Conservation (phyloP, 148 eudicot species). For the Silene latifolia region DNA sequence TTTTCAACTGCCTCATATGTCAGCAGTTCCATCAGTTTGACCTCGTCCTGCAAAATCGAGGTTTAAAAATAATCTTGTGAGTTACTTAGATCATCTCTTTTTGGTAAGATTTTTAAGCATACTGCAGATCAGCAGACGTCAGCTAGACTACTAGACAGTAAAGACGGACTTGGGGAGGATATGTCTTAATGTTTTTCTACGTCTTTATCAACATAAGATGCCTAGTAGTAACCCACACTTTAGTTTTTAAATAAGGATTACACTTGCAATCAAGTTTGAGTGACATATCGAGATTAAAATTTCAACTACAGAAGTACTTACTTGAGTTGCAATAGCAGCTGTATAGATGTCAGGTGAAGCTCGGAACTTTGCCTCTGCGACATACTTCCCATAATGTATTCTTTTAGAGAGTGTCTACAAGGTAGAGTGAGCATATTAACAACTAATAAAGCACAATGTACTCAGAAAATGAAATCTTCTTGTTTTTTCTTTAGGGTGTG, state of each 20-base stretch:
- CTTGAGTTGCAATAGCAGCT: conserved; percentile 73
- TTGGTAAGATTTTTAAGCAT: not conserved
- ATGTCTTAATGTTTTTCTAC: no score
- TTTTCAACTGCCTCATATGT: conserved; percentile 74
- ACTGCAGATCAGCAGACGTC: not conserved
- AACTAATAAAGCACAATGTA: not conserved
- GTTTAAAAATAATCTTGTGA: not conserved
- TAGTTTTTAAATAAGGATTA: no score
- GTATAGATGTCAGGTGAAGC: conserved; percentile 72
- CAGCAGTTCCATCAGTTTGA: conserved; percentile 58
- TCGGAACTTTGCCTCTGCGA: conserved; percentile 89
- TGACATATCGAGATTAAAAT: not conserved
- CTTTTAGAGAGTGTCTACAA: conserved; percentile 86
- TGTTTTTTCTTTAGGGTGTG: not conserved
- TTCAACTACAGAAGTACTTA: conserved; percentile 15
- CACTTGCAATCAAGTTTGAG: no score
- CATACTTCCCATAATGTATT: conserved; percentile 94
- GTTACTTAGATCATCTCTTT: not conserved
- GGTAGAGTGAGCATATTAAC: not conserved
- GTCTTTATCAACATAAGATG: no score
- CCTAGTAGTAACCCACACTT: no score
- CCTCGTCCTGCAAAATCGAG: conserved; percentile 49
- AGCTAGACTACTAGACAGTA: not conserved
- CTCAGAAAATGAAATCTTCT: not conserved
- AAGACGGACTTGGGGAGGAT: no score